Evolutionary conservation across 2,329 filamentous ascomycete genomes (phyloP), one percentile per base, ranked within the genome.

Genomic region (Penicillium corylophilum): DNA sequence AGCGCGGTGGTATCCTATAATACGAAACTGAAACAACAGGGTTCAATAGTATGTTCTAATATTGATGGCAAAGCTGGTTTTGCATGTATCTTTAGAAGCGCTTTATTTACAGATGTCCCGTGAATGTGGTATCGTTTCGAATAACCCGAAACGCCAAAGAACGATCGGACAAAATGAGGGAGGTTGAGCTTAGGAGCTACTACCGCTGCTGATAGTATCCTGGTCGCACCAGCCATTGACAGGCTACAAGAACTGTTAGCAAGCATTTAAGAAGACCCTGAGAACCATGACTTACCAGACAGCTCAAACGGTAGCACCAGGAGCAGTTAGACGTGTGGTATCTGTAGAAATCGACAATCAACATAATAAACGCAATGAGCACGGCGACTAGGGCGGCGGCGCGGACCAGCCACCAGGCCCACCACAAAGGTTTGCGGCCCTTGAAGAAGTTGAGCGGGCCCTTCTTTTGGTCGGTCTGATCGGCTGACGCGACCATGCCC

Each of bases 281-380:
- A 10, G 38, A 18, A 40, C 42, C 51, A 15, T 4, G 16, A 86
- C 90, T 83, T 77, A 94, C 90, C 75, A 99, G 75, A 68, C 94
- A 99, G 70, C 88, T 95, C 63, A 99, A 74, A 66, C 95, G 94
- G 77, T 95, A 94, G 79, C 94, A 99, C 94, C 94, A 99, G 10
- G 75, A 79, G 71, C 94, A 99, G 26, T 82, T 85, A 44, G 84
- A 84, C 33, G 66, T 63, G 53, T 82, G 81, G 70, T 87, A 86
- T 57, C 82, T 82, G 74, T 97, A 97, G 70, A 99, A 99, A 75
- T 96, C 94, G 68, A 91, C 85, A 54, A 97, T 72, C 47, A 99
- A 77, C 40, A 96, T 75, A 55, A 96, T 88, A 69, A 97, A 96
- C 1, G 87, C 87, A 36, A 95, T 81, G 31, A 96, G 78, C 29